phyloP scores from a whole-genome alignment of 2,329 filamentous ascomycete genomes.

The Shiraia sp. region DNA sequence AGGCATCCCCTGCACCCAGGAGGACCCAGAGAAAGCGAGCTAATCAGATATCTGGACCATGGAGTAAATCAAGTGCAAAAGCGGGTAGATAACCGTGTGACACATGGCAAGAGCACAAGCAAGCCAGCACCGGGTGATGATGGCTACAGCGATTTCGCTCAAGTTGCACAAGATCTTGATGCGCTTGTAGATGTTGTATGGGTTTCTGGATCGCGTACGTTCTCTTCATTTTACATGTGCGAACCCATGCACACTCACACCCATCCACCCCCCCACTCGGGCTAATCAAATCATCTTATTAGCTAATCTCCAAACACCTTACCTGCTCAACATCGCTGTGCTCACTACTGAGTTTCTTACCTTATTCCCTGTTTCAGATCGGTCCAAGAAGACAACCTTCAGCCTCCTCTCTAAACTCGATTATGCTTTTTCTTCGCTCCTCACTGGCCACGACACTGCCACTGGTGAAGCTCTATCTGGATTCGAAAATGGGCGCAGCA shows the following conservation, averaged over 20 bases:
- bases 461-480: conserved; percentile 70
- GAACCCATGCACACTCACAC: no score
- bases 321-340: conserved; percentile 76
- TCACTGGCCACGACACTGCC: conserved; percentile 68
- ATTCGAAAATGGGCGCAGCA: conserved; percentile 64
- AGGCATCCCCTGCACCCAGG: conserved; percentile 58
- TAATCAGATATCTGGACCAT: conserved; percentile 62
- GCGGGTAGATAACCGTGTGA: conserved; percentile 34
- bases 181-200: conserved; percentile 78
- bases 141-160: conserved; percentile 66
- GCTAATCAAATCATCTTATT: conserved; percentile 5
- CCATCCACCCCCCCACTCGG: background rate
- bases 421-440: conserved; percentile 76
- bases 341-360: conserved; percentile 72
- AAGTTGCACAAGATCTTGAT: conserved; percentile 75
- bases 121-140: conserved; percentile 46
- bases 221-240: background rate
- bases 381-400: conserved; percentile 69
- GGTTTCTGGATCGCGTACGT: conserved; percentile 83
- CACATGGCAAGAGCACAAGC: conserved; percentile 55
- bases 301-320: conserved; percentile 82
- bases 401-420: conserved; percentile 76
- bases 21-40: conserved; percentile 60
- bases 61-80: conserved; percentile 45
- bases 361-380: conserved; percentile 70